These are phyloP conservation scores for Beauveria brongniartii DNA, from an alignment of 2,329 filamentous ascomycete species.

Conservation along the genomic window DNA sequence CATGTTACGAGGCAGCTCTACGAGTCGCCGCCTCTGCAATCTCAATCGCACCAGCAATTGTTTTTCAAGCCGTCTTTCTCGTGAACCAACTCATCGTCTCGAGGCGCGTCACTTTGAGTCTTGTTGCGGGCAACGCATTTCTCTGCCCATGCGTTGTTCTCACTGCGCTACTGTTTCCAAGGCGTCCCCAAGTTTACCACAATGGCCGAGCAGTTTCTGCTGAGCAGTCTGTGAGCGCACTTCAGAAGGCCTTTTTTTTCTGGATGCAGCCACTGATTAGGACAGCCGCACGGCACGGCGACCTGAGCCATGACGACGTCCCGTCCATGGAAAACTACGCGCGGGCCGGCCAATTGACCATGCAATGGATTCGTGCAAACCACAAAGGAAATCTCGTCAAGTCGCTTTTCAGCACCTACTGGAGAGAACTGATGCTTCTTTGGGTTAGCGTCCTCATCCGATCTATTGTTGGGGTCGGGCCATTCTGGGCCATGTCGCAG, in stretches of 20 bases:
- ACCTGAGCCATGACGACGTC: background rate
- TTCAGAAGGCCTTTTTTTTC: background rate
- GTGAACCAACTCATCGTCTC: background rate
- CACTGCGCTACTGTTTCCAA: conserved; percentile 37
- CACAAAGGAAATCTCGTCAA: background rate
- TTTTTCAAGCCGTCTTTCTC: conserved; percentile 33
- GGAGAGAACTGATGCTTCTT: background rate
- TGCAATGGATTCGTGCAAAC: background rate
- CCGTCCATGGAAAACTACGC: background rate
- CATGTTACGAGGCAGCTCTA: conserved; percentile 44
- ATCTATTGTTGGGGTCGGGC: background rate
- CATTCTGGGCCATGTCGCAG: conserved; percentile 8
- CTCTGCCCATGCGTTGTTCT: conserved; percentile 35
- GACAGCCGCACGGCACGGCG: background rate
- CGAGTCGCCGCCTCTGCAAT: conserved; percentile 41
- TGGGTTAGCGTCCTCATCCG: background rate
- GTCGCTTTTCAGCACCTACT: background rate
- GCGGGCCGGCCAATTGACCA: background rate
- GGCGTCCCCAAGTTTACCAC: conserved; percentile 22
- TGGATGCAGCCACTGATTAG: background rate
- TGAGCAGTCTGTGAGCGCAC: background rate
- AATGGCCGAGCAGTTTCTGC: background rate
- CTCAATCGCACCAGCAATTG: conserved; percentile 35
- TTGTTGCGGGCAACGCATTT: conserved; percentile 28
- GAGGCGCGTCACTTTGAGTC: conserved; percentile 13